These are phyloP conservation scores for Lasiodiplodia hormozganensis DNA, from an alignment of 2,329 filamentous ascomycete genomes.

Conservation along the genomic window DNA sequence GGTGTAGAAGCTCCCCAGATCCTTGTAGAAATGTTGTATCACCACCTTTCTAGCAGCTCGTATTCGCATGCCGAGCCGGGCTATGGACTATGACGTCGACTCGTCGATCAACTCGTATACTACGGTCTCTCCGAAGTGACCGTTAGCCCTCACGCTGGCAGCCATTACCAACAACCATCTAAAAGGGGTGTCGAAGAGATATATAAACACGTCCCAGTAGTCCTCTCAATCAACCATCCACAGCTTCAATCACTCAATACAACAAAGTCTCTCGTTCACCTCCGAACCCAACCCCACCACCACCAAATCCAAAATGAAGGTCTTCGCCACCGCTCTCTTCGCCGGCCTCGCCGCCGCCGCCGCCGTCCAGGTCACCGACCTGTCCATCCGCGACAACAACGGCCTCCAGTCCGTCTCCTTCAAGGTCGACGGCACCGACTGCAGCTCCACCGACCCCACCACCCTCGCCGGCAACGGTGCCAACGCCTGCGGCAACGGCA, in stretches of 20 bases:
- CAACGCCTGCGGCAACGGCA: slow-evolving; percentile 7
- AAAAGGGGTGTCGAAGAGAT: neutral
- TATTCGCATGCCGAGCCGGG: neutral
- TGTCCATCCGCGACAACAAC: slow-evolving; percentile 27
- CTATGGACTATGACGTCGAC: neutral
- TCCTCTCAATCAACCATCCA: neutral
- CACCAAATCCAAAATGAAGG: neutral
- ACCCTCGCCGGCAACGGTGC: neutral
- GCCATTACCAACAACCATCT: neutral
- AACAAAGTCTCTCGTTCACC: neutral
- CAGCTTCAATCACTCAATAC: neutral
- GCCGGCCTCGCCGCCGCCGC: neutral
- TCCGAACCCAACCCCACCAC: neutral
- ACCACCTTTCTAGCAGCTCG: neutral
- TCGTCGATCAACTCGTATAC: slow-evolving; percentile 6
- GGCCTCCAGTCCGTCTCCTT: slow-evolving; percentile 25
- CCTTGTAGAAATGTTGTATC: neutral
- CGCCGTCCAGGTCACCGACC: slow-evolving; percentile 18
- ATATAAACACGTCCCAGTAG: neutral
- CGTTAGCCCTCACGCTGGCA: neutral
- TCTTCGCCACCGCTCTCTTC: slow-evolving; percentile 6
- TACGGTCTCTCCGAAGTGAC: neutral
- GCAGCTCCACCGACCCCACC: neutral
- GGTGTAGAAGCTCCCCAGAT: neutral
- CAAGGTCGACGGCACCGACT: slow-evolving; percentile 11